Base-by-base conservation (phyloP, 1,284 basidiomycete genomes). In the Volvariella volvacea region DNA sequence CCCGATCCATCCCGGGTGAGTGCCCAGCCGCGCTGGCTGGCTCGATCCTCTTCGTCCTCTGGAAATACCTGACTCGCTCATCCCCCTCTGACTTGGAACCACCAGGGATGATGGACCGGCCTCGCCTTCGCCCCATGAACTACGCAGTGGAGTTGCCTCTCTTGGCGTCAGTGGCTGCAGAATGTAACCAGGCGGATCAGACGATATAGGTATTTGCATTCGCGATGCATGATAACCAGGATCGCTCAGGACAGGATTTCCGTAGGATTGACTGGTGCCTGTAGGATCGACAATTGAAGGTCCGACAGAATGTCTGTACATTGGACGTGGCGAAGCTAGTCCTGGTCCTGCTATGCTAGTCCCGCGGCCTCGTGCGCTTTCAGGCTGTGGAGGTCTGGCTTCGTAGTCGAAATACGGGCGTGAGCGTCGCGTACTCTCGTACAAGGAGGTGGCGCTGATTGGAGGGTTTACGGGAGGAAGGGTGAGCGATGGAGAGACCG, bases 31-130 rank as follows among this genome's bases (percentile, higher is more conserved):
- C 14, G 49, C 49, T 34, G 55, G 50, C 38, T 55, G 56, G 32
- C 55, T 55, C 9, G 51, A 52, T 30, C 54, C 54, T 41, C 52
- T 51, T 34, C 52, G 51, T 34, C 47, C 46, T 22, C 53, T 49
- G n/a, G 25, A 43, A 14, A 36, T 45, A 12, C 22, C 20, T 38
- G 15, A 42, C 34, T 28, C 25, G 12, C 6, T 12, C 25, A 3
- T 33, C 22, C 20, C 25, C 32, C 20, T 20, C 12, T 39, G 39
- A 17, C 46, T 44, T 32, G 49, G 32, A 41, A 55, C 52, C 22
- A 45, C 45, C 34, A 59, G 45, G 10, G 60, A 58, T 19, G 64
- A 61, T 33, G 57, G 58, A 10, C 65, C 62, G 44, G 62, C 58
- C 46, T 67, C 65, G 4, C 51, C 53, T 48, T 70, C 62, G 49